Conservation (phyloP, 164 flowering plant genomes). For the Magnolia changhungtana region DNA sequence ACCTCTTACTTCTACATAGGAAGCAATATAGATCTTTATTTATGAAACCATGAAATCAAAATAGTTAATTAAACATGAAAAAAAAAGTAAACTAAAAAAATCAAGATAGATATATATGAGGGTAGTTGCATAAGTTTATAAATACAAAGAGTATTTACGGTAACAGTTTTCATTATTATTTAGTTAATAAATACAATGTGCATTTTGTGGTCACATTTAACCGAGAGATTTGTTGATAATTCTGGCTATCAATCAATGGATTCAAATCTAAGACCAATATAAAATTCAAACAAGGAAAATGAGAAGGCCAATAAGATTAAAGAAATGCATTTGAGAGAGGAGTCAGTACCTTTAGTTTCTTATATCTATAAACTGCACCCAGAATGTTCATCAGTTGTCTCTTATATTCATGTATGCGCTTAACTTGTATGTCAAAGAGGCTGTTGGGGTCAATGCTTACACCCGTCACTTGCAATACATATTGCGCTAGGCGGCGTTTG, state of each 20-base stretch:
- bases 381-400: conserved; percentile 89
- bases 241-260: not conserved
- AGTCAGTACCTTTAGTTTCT: conserved; percentile 77
- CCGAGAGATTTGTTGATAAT: no score
- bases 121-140: no score
- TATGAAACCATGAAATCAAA: no score
- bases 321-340: no score
- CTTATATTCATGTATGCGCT: conserved; percentile 96
- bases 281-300: not conserved
- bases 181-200: no score
- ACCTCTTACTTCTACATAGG: not conserved
- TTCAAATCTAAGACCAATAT: not conserved
- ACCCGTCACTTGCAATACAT: conserved; percentile 75
- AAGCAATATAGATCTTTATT: no score
- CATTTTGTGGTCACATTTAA: no score
- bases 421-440: conserved; percentile 95
- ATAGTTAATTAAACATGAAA: no score
- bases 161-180: no score
- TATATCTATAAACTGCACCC: conserved; percentile 84
- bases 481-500: conserved; percentile 74
- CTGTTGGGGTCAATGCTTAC: conserved; percentile 72
- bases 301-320: not conserved
- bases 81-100: no score
- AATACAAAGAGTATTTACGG: no score
- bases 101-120: no score